Evolutionary conservation across 2,329 filamentous ascomycete genomes (phyloP).

Genomic region (Penicillium occitanis): DNA sequence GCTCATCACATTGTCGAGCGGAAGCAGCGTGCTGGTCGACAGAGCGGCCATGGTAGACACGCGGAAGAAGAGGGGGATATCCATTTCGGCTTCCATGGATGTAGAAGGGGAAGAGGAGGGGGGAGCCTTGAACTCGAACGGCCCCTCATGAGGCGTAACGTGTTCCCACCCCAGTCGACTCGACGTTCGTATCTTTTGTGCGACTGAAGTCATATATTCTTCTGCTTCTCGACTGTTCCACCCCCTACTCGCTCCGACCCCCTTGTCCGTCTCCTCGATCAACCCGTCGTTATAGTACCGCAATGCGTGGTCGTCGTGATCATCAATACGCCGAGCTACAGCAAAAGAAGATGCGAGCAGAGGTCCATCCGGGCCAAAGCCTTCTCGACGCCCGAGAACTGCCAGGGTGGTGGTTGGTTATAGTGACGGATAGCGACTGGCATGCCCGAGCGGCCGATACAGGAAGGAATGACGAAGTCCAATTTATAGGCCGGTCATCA

Average conservation of each 20-base stretch:
- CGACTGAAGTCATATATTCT: slow-evolving; percentile 10
- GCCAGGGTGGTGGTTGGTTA: neutral
- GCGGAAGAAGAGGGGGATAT: slow-evolving; percentile 21
- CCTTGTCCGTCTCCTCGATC: neutral
- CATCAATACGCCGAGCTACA: slow-evolving; percentile 10
- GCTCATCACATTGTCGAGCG: slow-evolving; percentile 16
- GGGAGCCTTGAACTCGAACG: neutral
- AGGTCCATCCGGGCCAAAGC: slow-evolving; percentile 13
- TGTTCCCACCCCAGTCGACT: slow-evolving; percentile 7
- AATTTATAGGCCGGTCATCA: neutral
- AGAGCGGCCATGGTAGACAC: slow-evolving; percentile 21
- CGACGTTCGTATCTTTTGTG: slow-evolving; percentile 4
- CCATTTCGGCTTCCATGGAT: slow-evolving; percentile 19
- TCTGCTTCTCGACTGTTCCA: neutral
- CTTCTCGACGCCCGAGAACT: slow-evolving; percentile 9
- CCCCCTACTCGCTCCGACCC: neutral
- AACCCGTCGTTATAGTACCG: neutral
- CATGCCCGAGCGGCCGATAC: slow-evolving; percentile 1
- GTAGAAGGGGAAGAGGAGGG: slow-evolving; percentile 1
- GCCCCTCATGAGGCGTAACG: slow-evolving; percentile 11
- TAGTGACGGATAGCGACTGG: neutral
- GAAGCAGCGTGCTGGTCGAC: slow-evolving; percentile 16
- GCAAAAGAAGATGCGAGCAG: slow-evolving; percentile 5
- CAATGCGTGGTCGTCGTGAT: neutral
- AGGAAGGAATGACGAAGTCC: neutral